Evolutionary conservation across 257 asterid genomes (phyloP).

Genomic region (Cynanchum wilfordii): DNA sequence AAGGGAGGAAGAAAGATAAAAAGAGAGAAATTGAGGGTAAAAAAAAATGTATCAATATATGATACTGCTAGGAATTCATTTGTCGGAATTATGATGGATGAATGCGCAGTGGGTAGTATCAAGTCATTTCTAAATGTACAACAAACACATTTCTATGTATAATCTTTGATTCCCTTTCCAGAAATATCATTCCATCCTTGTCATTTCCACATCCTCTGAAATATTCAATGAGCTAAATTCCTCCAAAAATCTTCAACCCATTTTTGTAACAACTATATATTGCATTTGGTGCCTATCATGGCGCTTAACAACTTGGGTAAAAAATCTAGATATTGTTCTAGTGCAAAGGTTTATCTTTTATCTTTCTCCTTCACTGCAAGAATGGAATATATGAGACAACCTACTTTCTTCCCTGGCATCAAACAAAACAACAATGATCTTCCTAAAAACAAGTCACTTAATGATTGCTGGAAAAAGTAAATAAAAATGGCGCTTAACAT

Average conservation of each 20-base stretch:
- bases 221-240: neutral
- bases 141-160: neutral
- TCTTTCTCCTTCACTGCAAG: neutral
- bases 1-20: neutral
- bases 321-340: neutral
- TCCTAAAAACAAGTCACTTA: neutral
- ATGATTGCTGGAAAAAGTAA: neutral
- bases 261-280: neutral
- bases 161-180: neutral
- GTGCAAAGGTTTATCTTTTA: neutral
- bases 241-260: neutral
- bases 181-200: neutral
- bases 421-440: neutral
- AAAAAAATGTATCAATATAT: neutral
- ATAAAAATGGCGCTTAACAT: neutral
- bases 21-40: neutral
- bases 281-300: neutral
- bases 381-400: neutral
- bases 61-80: neutral
- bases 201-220: neutral
- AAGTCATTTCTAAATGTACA: neutral
- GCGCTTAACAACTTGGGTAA: neutral
- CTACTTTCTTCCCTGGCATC: neutral
- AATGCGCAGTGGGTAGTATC: neutral
- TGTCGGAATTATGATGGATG: neutral